Base-by-base conservation (phyloP, 164 flowering plant species). In the Sextonia rubra region DNA sequence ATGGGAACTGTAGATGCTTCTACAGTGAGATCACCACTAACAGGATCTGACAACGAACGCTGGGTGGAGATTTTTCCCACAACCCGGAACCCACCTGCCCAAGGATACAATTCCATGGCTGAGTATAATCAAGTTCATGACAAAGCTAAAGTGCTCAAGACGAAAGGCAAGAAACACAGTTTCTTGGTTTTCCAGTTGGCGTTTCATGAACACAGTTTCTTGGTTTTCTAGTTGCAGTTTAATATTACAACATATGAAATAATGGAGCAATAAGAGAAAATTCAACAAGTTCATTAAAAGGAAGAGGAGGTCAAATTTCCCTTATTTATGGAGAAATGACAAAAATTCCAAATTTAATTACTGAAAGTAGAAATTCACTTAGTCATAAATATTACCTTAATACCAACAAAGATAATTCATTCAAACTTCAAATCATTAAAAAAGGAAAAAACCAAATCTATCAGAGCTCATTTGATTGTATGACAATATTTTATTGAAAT, bases 1-100 rank as follows among this genome's bases (percentile, higher is more conserved):
- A 94, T 85, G 47, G 97, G 97, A 83, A 89, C 83, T 47, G 89
- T 83, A 74, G 97, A 92, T 74, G 91, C 78, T 85, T 94, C 97
- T 14, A 92, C 93, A 12, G 82, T 87, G 69, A 94, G 80, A 76
- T 92, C 94, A 49, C 98, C 98, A 66, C 66, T 74, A 47, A 92
- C 74, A 37, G 98, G 91, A 80, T 86, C 88, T 30, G 80, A 71
- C 71, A 94, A 69, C 55, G 93, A 83, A 77, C 92, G 87, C 47
- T 81, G 90, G 52, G 95, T 84, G 32, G 88, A 84, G 64, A 94
- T 82, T 85, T 79, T 92, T 76, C 97, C 97, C 0, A 84, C 78
- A 56, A 92, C 80, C 63, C 90, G 86, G 71, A 94, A 94, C 55
- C 96, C 96, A 78, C 97, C 98, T 94, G 75, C 66, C 69, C 60